A percentile compares a stretch with the other conserved stretches of the same genome.
Conservation (phyloP, 768 basidiomycete species). For the Serendipita sp. region DNA sequence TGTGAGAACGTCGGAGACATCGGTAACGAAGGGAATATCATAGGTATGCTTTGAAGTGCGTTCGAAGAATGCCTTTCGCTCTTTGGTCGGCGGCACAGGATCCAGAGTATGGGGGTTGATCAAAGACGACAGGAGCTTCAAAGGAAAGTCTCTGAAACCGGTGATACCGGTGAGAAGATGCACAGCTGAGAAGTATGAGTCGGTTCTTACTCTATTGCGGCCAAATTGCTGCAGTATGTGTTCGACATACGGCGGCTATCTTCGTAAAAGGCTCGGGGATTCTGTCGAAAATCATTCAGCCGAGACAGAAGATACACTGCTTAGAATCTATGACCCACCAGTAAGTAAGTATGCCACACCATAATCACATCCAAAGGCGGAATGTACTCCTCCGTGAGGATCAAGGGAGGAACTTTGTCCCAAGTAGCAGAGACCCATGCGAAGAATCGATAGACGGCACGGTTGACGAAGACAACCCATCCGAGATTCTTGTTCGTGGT, state of each 20-base stretch:
- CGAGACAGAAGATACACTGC: neutral
- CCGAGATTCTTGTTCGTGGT: neutral
- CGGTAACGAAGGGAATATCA: neutral
- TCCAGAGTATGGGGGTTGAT: neutral
- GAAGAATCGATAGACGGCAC: constrained; percentile 5
- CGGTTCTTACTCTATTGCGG: neutral
- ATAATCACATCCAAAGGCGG: constrained; percentile 13
- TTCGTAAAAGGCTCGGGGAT: neutral
- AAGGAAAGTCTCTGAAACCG: neutral
- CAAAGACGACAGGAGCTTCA: neutral
- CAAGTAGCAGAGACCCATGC: neutral
- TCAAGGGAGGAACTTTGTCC: neutral
- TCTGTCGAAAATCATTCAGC: neutral
- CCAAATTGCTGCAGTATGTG: neutral
- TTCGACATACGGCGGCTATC: neutral
- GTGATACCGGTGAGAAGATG: neutral
- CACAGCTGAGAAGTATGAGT: neutral
- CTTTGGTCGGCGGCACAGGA: neutral
- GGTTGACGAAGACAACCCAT: constrained; percentile 6
- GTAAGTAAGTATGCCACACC: constrained; percentile 15
- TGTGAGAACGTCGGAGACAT: neutral
- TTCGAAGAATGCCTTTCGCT: neutral
- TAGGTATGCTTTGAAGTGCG: neutral
- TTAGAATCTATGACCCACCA: neutral
- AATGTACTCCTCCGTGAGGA: neutral